Evolutionary conservation across 202 grass and related monocot species (phyloP).

Genomic region (Carex arenaria): DNA sequence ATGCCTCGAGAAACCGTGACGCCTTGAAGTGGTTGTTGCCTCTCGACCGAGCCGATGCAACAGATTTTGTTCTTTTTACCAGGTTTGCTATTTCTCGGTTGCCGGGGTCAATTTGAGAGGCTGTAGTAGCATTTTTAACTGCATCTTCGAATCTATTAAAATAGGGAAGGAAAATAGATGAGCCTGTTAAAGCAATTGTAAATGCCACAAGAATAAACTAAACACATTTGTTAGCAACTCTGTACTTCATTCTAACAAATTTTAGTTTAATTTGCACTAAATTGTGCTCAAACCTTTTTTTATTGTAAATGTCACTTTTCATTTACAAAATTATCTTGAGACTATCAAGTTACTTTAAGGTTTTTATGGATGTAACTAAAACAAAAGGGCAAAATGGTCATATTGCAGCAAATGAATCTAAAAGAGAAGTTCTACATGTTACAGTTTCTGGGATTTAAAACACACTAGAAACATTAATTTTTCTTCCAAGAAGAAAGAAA

Average conservation of each 20-base stretch:
- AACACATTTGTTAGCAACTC: not conserved
- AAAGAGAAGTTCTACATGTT: not conserved
- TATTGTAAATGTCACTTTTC: slow-evolving; percentile 1
- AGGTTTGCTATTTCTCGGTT: slow-evolving; percentile 62
- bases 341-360: not conserved
- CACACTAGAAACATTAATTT: not conserved
- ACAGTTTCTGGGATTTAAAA: not conserved
- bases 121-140: slow-evolving; percentile 42
- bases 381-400: not conserved
- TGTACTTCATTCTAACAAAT: not conserved
- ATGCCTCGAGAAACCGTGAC: slow-evolving; percentile 62
- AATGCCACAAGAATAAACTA: not conserved
- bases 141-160: slow-evolving; percentile 68
- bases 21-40: slow-evolving; percentile 87
- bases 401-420: not conserved
- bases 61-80: slow-evolving; percentile 37
- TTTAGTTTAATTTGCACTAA: not conserved
- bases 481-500: not conserved
- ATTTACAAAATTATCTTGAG: not conserved
- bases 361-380: not conserved
- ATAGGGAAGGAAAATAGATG: not conserved
- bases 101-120: slow-evolving; percentile 67
- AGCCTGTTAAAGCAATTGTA: not conserved
- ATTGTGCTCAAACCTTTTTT: not conserved
- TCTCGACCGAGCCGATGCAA: slow-evolving; percentile 55